phyloP scores from a whole-genome alignment of 306 rosid species.

The Dryas octopetala region DNA sequence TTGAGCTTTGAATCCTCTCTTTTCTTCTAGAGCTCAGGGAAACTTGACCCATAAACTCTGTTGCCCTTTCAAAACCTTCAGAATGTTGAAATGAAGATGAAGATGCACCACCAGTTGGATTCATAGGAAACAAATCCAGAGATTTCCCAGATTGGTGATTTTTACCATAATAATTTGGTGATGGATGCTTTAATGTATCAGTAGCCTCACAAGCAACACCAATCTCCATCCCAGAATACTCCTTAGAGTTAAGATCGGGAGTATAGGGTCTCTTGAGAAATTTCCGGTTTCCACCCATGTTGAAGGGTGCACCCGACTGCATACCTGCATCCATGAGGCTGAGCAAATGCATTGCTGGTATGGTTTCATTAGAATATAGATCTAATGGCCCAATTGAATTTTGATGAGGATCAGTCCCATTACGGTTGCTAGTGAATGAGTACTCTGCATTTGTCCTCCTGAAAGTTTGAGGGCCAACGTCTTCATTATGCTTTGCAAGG shows the following conservation, averaged over 20 bases:
- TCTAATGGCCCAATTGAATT: constrained; percentile 60
- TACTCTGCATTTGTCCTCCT: constrained; percentile 58
- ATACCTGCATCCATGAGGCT: constrained; percentile 95
- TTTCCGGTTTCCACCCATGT: constrained; percentile 46
- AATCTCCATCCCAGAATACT: constrained; percentile 39
- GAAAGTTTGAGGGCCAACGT: constrained; percentile 45
- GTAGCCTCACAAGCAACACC: constrained; percentile 47
- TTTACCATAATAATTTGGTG: constrained; percentile 45
- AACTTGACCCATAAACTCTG: constrained; percentile 44
- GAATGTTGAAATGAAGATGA: constrained; percentile 50
- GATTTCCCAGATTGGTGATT: constrained; percentile 52
- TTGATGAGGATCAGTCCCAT: constrained; percentile 55
- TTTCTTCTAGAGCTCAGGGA: constrained; percentile 50
- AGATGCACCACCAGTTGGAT: constrained; percentile 48
- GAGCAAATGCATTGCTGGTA: constrained; percentile 98
- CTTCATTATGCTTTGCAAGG: constrained; percentile 54
- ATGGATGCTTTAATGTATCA: constrained; percentile 39
- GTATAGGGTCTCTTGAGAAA: constrained; percentile 57
- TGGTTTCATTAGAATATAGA: constrained; percentile 81
- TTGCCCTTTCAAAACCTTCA: constrained; percentile 32
- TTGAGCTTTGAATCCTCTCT: constrained; percentile 51
- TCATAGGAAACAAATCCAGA: constrained; percentile 50
- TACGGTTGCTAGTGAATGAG: constrained; percentile 48
- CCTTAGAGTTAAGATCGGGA: constrained; percentile 49
- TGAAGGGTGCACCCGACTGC: constrained; percentile 63